phyloP scores from a whole-genome alignment of 345 rosid genomes.

The Cochlearia excelsa region DNA sequence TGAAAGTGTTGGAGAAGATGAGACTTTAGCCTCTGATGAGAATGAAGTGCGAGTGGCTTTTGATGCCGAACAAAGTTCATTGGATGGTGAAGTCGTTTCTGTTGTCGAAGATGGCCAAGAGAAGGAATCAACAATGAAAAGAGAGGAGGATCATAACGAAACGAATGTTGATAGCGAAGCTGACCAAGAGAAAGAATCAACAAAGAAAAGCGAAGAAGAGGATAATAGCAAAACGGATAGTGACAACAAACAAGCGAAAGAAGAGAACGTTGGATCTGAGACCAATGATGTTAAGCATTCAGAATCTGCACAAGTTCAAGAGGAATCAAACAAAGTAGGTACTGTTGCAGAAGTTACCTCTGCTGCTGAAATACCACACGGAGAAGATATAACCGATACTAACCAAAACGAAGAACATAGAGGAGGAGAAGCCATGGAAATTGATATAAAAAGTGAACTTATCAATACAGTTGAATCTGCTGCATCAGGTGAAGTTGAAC shows the following conservation, averaged over 20 bases:
- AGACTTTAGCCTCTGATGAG: neutral
- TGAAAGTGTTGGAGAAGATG: slow-evolving; percentile 4
- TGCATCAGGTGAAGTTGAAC: slow-evolving; percentile 40
- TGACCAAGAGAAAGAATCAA: slow-evolving; percentile 11
- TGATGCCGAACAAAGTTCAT: too few species aligned
- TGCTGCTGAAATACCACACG: slow-evolving; percentile 17
- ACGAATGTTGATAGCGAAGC: neutral
- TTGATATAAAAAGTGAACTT: slow-evolving; percentile 29
- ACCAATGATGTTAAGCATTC: neutral
- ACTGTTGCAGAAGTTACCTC: slow-evolving; percentile 15
- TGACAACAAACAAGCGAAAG: neutral
- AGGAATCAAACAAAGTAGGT: neutral
- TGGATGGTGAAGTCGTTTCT: neutral
- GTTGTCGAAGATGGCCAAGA: too few species aligned
- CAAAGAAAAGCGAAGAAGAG: neutral
- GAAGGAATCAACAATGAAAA: neutral
- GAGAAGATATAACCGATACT: slow-evolving; percentile 32
- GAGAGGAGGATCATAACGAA: neutral
- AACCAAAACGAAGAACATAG: slow-evolving; percentile 28
- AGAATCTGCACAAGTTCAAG: neutral
- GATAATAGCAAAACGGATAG: neutral
- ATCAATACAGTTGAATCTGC: slow-evolving; percentile 5
- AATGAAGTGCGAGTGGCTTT: neutral
- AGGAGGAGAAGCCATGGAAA: slow-evolving; percentile 49
- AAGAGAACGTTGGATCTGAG: neutral